These are phyloP conservation scores for Hypoxylon sp. DNA, from an alignment of 2,329 filamentous ascomycete genomes.

Conservation along the genomic window DNA sequence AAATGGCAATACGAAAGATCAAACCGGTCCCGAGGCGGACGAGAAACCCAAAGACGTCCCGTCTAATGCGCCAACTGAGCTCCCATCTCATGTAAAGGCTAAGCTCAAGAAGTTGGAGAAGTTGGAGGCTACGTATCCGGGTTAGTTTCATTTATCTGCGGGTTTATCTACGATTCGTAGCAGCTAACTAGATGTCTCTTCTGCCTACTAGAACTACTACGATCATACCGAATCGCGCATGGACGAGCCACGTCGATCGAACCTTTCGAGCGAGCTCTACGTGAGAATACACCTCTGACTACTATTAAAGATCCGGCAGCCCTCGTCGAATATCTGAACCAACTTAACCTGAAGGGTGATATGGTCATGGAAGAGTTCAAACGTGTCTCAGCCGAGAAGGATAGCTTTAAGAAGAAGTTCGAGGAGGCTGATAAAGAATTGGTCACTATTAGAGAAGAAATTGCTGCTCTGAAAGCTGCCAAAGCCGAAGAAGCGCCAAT, in stretches of 20 bases:
- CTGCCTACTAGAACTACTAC: constrained; percentile 77
- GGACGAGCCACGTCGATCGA: constrained; percentile 89
- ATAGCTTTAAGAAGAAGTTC: constrained; percentile 82
- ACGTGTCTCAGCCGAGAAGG: constrained; percentile 84
- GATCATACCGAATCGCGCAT: constrained; percentile 93
- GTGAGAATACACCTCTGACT: constrained; percentile 91
- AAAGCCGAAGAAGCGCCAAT: constrained; percentile 47
- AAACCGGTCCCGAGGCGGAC: constrained; percentile 28
- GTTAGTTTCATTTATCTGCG: constrained; percentile 61
- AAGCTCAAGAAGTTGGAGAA: constrained; percentile 91
- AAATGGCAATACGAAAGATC: constrained; percentile 35
- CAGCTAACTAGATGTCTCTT: constrained; percentile 25
- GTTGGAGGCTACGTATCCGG: constrained; percentile 87
- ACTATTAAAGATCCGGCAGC: constrained; percentile 89
- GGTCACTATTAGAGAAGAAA: constrained; percentile 74
- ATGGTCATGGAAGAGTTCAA: constrained; percentile 97
- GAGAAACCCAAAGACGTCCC: constrained; percentile 47
- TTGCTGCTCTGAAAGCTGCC: constrained; percentile 64
- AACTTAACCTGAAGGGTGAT: constrained; percentile 86
- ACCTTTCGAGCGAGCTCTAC: constrained; percentile 90
- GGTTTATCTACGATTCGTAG: neutral
- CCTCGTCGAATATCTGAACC: constrained; percentile 90
- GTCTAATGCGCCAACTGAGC: constrained; percentile 61
- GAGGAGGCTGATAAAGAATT: constrained; percentile 77
- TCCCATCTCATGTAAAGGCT: constrained; percentile 80